Conservation (phyloP, 805 yeast species). For the Myxozyma neotropica region DNA sequence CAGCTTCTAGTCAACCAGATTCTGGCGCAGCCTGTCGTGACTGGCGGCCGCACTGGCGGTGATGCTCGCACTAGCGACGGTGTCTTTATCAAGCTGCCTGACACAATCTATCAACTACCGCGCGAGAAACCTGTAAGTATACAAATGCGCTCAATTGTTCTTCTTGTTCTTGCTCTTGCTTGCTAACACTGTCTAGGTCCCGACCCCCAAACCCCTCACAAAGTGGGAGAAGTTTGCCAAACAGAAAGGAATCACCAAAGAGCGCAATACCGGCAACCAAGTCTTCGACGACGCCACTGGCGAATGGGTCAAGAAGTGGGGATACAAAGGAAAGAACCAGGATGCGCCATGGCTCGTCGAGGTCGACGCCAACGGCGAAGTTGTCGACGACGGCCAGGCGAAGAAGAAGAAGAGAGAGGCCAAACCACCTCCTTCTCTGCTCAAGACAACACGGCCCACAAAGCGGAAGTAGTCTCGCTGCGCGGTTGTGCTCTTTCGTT, state of each 20-base stretch:
- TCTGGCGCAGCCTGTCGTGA: conserved; percentile 82
- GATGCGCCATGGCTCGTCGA: conserved; percentile 97
- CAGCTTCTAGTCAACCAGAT: conserved; percentile 90
- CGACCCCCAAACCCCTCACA: conserved; percentile 88
- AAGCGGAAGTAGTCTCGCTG: background rate
- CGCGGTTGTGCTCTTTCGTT: background rate
- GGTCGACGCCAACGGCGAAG: conserved; percentile 72
- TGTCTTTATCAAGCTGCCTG: conserved; percentile 82
- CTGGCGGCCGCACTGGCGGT: conserved; percentile 72
- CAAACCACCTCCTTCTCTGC: conserved; percentile 5
- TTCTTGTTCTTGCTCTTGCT: background rate
- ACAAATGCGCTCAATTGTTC: no score
- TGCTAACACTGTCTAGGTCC: conserved; percentile 49
- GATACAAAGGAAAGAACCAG: conserved; percentile 91
- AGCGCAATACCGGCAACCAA: conserved; percentile 77
- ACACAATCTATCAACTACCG: conserved; percentile 77
- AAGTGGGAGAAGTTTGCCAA: conserved; percentile 98
- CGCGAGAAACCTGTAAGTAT: conserved; percentile 74
- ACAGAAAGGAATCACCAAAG: conserved; percentile 91
- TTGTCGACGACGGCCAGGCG: conserved; percentile 46
- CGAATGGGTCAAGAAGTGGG: conserved; percentile 99
- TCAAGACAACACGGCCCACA: conserved; percentile 1
- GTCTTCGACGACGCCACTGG: conserved; percentile 86
- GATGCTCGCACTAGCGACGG: conserved; percentile 64
- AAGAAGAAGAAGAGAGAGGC: conserved; percentile 13